A percentile compares a stretch with the other conserved stretches of the same genome.
These are phyloP conservation scores for Ustilaginoidea virens DNA, from an alignment of 2,329 filamentous ascomycete species.

Conservation along the genomic window DNA sequence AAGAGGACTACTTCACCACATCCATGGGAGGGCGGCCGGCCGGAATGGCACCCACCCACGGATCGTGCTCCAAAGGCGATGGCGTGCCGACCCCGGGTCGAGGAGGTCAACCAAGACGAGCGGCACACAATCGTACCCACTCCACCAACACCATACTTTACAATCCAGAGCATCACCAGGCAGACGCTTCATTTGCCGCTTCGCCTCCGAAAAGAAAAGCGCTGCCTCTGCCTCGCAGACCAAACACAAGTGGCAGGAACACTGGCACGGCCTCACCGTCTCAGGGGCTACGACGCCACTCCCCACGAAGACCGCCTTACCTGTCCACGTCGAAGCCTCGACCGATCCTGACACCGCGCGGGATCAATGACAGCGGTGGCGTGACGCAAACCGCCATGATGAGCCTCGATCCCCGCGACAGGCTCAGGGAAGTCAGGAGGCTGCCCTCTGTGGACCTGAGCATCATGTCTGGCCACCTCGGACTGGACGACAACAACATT, in stretches of 20 bases:
- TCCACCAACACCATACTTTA: slow-evolving; percentile 78
- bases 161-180: slow-evolving; percentile 43
- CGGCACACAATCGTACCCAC: slow-evolving; percentile 52
- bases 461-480: slow-evolving; percentile 53
- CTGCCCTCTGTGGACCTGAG: slow-evolving; percentile 56
- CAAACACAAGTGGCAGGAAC: slow-evolving; percentile 20
- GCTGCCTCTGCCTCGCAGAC: slow-evolving; percentile 15
- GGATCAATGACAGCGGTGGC: slow-evolving; percentile 18
- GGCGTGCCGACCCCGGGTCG: slow-evolving; percentile 15
- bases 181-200: slow-evolving; percentile 25
- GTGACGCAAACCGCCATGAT: slow-evolving; percentile 31
- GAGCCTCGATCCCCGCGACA: slow-evolving; percentile 29
- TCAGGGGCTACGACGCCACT: slow-evolving; percentile 22
- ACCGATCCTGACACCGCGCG: slow-evolving; percentile 34
- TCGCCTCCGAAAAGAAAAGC: slow-evolving; percentile 20
- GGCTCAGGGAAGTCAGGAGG: slow-evolving; percentile 23
- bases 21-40: slow-evolving; percentile 28
- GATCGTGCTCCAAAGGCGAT: slow-evolving; percentile 13
- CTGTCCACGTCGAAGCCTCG: slow-evolving; percentile 35
- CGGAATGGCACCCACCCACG: slow-evolving; percentile 19
- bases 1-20: slow-evolving; percentile 39
- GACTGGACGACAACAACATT: slow-evolving; percentile 44
- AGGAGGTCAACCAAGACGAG: slow-evolving; percentile 19
- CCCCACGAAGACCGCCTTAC: slow-evolving; percentile 30
- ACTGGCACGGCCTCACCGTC: slow-evolving; percentile 16